phyloP scores from a whole-genome alignment of 2,329 filamentous ascomycete species.

The Stagonosporopsis tanaceti region DNA sequence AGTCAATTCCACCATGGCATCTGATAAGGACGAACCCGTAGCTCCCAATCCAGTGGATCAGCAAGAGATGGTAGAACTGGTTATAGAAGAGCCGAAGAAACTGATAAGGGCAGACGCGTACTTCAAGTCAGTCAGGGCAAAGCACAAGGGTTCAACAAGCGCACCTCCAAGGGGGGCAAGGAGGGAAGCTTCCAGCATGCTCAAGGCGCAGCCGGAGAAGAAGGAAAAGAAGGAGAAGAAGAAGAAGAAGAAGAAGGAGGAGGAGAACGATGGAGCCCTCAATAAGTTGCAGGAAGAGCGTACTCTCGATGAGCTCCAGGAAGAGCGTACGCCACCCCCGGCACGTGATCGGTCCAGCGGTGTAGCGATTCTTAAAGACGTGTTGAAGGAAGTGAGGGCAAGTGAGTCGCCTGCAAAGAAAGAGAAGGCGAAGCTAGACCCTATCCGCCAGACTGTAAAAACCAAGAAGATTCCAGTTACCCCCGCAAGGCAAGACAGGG shows the following conservation, averaged over 20 bases:
- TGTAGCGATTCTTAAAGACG: neutral
- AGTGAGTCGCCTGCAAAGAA: neutral
- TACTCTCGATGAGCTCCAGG: neutral
- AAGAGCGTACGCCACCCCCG: neutral
- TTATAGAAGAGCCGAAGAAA: neutral
- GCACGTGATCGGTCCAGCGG: neutral
- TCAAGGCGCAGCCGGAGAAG: too few species aligned
- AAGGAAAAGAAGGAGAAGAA: too few species aligned
- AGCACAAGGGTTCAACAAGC: neutral
- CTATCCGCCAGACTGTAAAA: neutral
- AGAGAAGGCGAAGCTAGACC: neutral
- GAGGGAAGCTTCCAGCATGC: neutral
- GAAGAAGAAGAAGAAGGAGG: too few species aligned
- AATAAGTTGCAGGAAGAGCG: neutral
- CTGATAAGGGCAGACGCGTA: neutral
- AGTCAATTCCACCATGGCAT: neutral
- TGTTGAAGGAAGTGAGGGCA: neutral
- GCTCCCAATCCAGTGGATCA: neutral
- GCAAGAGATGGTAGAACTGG: too few species aligned
- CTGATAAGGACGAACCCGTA: neutral
- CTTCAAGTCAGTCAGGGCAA: neutral
- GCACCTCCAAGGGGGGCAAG: neutral
- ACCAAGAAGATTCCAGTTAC: neutral
- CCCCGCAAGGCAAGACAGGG: too few species aligned
- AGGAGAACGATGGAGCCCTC: neutral